Percentiles rank a stretch among this genome's conserved stretches.
phyloP scores from a whole-genome alignment of 306 rosid species.

The Lathyrus oleraceus region DNA sequence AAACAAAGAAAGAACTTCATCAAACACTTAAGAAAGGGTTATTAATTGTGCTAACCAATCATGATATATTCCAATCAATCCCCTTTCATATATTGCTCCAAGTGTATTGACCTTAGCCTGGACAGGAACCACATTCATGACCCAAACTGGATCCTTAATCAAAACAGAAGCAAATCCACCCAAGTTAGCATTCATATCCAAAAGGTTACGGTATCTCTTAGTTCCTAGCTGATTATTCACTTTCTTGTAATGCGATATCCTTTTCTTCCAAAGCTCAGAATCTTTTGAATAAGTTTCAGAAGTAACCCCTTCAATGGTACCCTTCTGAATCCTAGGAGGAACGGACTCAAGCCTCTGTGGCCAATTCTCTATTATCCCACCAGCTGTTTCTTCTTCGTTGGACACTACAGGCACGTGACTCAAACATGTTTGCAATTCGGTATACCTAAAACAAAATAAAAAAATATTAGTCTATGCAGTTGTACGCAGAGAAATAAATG shows the following conservation, averaged over 20 bases:
- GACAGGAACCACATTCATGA: constrained; percentile 84
- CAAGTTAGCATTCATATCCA: constrained; percentile 81
- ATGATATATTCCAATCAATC: constrained; percentile 83
- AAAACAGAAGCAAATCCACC: constrained; percentile 86
- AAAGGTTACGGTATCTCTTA: constrained; percentile 69
- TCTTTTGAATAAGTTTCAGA: constrained; percentile 45
- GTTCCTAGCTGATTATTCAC: constrained; percentile 58
- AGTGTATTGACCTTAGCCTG: constrained; percentile 62
- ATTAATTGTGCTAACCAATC: constrained; percentile 54
- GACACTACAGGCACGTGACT: constrained; percentile 66
- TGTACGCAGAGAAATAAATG: neutral
- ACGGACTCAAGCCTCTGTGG: constrained; percentile 58
- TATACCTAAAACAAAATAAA: constrained; percentile 50
- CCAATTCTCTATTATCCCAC: constrained; percentile 62
- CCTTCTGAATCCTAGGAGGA: constrained; percentile 65
- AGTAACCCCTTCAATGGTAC: constrained; percentile 58
- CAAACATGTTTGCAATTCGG: constrained; percentile 64
- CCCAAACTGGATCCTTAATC: constrained; percentile 75
- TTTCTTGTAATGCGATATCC: constrained; percentile 58
- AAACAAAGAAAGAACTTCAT: neutral
- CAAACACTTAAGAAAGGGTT: neutral
- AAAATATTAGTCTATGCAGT: neutral
- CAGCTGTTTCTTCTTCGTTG: constrained; percentile 50
- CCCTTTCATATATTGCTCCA: constrained; percentile 79
- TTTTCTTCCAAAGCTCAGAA: constrained; percentile 60